Conservation (phyloP, 495 filamentous ascomycete genomes). For the Penicillium tannophilum region DNA sequence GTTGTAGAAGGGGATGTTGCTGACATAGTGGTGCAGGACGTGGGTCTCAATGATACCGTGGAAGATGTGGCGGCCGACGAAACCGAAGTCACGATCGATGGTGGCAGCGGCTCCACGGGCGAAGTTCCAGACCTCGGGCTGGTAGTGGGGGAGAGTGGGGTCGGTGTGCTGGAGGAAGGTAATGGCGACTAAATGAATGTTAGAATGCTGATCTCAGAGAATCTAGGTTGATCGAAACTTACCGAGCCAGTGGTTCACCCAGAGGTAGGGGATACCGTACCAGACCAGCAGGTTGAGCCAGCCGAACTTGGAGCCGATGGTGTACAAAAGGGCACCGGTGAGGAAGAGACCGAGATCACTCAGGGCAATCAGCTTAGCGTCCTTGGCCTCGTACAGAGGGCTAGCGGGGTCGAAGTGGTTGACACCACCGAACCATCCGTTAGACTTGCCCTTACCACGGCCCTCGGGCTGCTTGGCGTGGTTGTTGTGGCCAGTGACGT, state of each 20-base stretch:
- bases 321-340: constrained; percentile 56
- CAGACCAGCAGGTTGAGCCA: constrained; percentile 85
- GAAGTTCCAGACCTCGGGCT: constrained; percentile 58
- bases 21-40: constrained; percentile 63
- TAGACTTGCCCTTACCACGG: constrained; percentile 84
- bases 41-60: constrained; percentile 66
- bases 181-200: constrained; percentile 51
- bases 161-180: constrained; percentile 66
- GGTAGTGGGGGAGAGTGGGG: constrained; percentile 59
- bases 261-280: constrained; percentile 93
- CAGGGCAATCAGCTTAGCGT: constrained; percentile 77
- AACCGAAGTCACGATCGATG: constrained; percentile 63
- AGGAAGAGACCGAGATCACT: constrained; percentile 79
- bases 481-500: constrained; percentile 93
- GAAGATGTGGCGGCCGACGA: constrained; percentile 58
- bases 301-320: constrained; percentile 71
- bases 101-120: constrained; percentile 60
- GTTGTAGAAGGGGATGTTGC: constrained; percentile 63
- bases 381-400: constrained; percentile 89
- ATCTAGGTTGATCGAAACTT: constrained; percentile 27
- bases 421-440: constrained; percentile 77
- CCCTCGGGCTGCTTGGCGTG: constrained; percentile 85
- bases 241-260: constrained; percentile 95
- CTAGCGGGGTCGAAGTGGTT: constrained; percentile 92
- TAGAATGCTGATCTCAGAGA: constrained; percentile 3